Base-by-base conservation (phyloP, 495 filamentous ascomycete species). In the Halenospora varia region DNA sequence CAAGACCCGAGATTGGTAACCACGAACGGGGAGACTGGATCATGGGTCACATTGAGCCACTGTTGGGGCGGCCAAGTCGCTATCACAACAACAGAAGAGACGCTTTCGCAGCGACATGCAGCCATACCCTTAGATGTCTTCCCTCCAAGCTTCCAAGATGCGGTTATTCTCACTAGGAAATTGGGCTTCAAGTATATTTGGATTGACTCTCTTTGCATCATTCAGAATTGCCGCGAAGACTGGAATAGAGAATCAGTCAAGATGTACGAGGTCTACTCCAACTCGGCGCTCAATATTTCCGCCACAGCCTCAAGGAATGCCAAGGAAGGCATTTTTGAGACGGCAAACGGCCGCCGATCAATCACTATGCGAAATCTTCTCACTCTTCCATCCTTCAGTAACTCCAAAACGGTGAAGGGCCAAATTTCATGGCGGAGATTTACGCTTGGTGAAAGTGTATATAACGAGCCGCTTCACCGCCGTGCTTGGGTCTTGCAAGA, bases 1-100 rank as follows among this genome's bases (percentile, higher is more conserved):
- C 3, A 10, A 17, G 35, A 25, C n/a, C 35, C 51, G 42, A 24
- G 11, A 10, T 19, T 54, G 2, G 11, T 25, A 17, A 44, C 39
- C 20, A n/a, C 51, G 4, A 9, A 44, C 9, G 40, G 39, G 4
- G 15, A 45, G 13, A 13, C 20, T 24, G 40, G 18, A 17, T 11
- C 25, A 6, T 70, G 59, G 40, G 55, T 60, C 23, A 56, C 68
- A 11, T 60, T 70, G 19, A 70, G 68, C 25, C 62, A 70, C 44
- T 66, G 65, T 53, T 70, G 68, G 68, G 68, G 68, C 8, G n/a
- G 20, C 9, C 3, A 10, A 25, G 18, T 22, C 1, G 15, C 55
- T 23, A 22, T 20, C 22, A 42, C 48, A 29, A 57, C 56, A 46
- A 29, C 49, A 39, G 24, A n/a, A 39, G 1, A 24, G 24, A 41